Evolutionary conservation across 306 rosid genomes (phyloP), one percentile per base, ranked within the genome.

Genomic region (Carpinus fangiana): DNA sequence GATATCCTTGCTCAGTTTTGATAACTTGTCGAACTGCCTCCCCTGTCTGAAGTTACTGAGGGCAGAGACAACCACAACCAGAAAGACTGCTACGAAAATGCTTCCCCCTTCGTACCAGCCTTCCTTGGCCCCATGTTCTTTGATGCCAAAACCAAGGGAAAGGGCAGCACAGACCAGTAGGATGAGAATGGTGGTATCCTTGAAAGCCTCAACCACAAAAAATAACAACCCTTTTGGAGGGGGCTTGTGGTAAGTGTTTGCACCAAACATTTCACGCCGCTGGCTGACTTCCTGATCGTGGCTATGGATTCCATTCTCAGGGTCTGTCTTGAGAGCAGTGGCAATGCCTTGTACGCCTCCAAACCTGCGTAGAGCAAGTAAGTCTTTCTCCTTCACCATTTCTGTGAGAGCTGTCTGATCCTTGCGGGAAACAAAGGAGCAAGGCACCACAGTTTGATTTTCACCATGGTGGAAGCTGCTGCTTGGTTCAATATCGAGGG

Each of bases 41-140:
- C 91, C 98, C 78, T 93, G 97, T 85, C 92, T 90, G 85, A 85
- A 90, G 82, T 93, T 91, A 72, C 98, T 93, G 41, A 86, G 59
- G 67, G 96, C 90, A 55, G 92, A 89, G 36, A 90, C 98, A 65
- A 82, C 86, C 23, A 93, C 82, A 4, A 93, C 97, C 23, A 93
- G 84, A 20, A 89, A 72, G 26, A 91, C 97, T 16, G 97, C 98
- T 2, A 89, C 75, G 77, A 90, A 84, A 70, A 91, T 93, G 45
- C 93, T 91, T 55, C 98, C 97, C 7, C 98, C 96, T 84, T 93
- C 98, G 18, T 93, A 90, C 98, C 98, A 93, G 1, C 98, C 98
- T 61, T 93, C 96, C 68, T 87, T 41, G 2, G 48, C 82, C 0
- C 98, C 98, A 41, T 90, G 80, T 54, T 86, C 89, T 74, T 87